Conservation (phyloP, 352 stramenopile species). For the Phytophthora sp. region DNA sequence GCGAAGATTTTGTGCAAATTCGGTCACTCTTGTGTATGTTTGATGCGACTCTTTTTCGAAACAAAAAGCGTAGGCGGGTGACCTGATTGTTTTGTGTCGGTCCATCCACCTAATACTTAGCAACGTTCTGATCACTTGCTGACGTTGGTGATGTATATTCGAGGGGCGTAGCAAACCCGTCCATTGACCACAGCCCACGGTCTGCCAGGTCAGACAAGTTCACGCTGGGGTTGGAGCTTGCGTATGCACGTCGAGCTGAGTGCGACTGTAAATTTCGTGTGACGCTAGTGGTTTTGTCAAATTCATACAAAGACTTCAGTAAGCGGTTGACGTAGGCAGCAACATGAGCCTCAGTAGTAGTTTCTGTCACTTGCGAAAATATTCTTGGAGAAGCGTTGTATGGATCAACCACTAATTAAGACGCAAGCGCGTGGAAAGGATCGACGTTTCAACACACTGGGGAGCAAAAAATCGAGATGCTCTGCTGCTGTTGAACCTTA, state of each 20-base stretch:
- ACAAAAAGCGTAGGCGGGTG: conserved; percentile 3
- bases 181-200: conserved; percentile 18
- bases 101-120: conserved; percentile 23
- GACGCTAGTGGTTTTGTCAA: not conserved
- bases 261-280: not conserved
- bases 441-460: conserved; percentile 6
- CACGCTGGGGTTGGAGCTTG: not conserved
- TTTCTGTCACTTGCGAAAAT: conserved; percentile 1
- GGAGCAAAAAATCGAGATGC: conserved; percentile 4
- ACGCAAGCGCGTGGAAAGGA: not conserved
- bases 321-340: not conserved
- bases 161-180: conserved; percentile 19
- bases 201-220: conserved; percentile 27
- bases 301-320: not conserved
- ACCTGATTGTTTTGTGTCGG: conserved; percentile 1
- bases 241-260: not conserved
- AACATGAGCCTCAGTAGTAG: not conserved
- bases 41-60: conserved; percentile 6
- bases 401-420: not conserved
- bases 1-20: not conserved
- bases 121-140: conserved; percentile 15
- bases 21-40: not conserved
- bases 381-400: not conserved
- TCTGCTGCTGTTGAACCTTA: conserved; percentile 5
- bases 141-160: conserved; percentile 27